These are phyloP conservation scores for Oxyria digyna DNA, from an alignment of 148 eudicot genomes.

Conservation along the genomic window DNA sequence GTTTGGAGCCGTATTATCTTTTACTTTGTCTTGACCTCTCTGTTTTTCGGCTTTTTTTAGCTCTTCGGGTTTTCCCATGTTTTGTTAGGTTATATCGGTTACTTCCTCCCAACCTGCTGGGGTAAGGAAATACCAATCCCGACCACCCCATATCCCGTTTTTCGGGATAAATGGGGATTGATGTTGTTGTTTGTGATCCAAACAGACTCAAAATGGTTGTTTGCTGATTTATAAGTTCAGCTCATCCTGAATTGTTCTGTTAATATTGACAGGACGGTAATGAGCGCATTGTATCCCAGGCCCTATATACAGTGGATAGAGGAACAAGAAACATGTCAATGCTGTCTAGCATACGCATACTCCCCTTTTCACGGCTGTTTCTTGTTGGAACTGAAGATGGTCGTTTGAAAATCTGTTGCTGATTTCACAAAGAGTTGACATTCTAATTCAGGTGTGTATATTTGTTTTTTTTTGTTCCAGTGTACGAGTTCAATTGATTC, in stretches of 20 bases:
- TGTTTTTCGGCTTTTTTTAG: too few relatives aligned
- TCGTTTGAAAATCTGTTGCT: constrained; percentile 74
- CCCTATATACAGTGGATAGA: constrained; percentile 54
- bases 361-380: constrained; percentile 80
- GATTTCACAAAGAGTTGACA: constrained; percentile 11
- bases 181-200: neutral
- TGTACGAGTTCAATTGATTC: neutral
- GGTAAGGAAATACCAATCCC: too few relatives aligned
- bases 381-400: constrained; percentile 96
- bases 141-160: too few relatives aligned
- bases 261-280: constrained; percentile 53
- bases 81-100: too few relatives aligned
- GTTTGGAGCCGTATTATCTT: too few relatives aligned
- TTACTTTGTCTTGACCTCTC: too few relatives aligned
- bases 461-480: neutral
- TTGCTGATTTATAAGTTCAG: too few relatives aligned
- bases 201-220: too few relatives aligned
- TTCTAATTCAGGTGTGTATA: neutral
- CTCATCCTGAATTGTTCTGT: neutral
- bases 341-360: constrained; percentile 61
- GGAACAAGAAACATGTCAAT: constrained; percentile 73
- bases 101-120: too few relatives aligned
- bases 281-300: constrained; percentile 46
- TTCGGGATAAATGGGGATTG: too few relatives aligned
- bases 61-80: too few relatives aligned